Evolutionary conservation across 495 filamentous ascomycete species (phyloP), one percentile per base, ranked within the genome.

Genomic region (Neurospora tetrasperma): DNA sequence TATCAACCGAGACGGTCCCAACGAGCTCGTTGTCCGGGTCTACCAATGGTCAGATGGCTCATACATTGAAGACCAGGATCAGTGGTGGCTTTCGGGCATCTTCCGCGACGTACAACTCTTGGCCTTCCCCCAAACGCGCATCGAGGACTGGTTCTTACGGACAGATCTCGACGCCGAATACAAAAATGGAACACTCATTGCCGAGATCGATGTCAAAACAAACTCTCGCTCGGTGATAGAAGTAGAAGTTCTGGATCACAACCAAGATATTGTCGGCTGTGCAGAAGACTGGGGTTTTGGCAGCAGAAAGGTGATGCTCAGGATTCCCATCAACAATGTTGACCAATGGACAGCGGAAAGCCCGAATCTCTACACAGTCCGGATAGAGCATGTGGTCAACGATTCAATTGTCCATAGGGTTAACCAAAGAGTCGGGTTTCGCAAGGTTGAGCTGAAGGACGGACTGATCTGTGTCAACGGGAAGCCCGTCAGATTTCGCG

Each of bases 271-370:
- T 20, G 69, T 84, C 7, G 73, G 73, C 23, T 75, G 40, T 8
- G 69, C 54, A 6, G 70, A 77, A 14, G 71, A 73, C 18, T 46
- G 38, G 0, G 20, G 74, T 42, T 42, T 42, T 23, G 48, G 70
- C 5, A 74, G 73, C 7, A 73, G 72, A 14, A 76, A 73, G 35
- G 70, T 77, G 5, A 74, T 81, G 2, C 78, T 89, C 69, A 76
- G 71, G 4, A 74, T 89, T 4, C 68, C 79, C 2, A 77, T 91
- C 70, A 42, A 77, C 9, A 77, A 86, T 40, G 88, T 88, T 0
- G 69, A 76, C 10, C 89, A 89, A 77, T 92, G 90, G 90, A 90
- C 89, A 1, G 90, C 90, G 5, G 90, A 92, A 76, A 87, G 84
- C 0, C 90, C 90, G 0, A 79, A 83, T 66, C 82, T 91, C 0